Evolutionary conservation across 768 basidiomycete genomes (phyloP), one percentile per base, ranked within the genome.

Genomic region (Russula brevipes): DNA sequence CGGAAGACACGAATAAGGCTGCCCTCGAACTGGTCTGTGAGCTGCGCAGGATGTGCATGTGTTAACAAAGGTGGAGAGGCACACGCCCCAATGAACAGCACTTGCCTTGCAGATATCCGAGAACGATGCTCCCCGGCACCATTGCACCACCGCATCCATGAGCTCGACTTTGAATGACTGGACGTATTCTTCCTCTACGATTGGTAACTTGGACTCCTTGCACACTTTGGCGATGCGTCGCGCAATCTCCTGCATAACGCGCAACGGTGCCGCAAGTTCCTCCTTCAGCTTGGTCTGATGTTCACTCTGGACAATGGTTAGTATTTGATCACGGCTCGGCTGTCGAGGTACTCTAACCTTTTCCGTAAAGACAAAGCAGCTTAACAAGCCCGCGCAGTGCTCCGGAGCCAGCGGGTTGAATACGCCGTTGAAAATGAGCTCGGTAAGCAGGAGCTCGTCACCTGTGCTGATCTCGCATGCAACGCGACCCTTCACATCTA

Each of bases 401-500:
- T 98, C 95, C 0, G 97, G 96, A 1, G 82, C 78, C 53, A 99
- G 74, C 3, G 89, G 73, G 70, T 97, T 98, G 81, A 99, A 99
- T 24, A 86, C 89, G 60, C 97, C 97, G 64, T 97, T 94, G 81
- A 99, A 98, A 63, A 99, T 88, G 70, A 99, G 82, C 75, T 98
- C 97, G 1, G 97, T 99, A 65, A 99, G 80, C 39, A 99, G 80
- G 56, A 99, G 77, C 76, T 99, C 97, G 71, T 99, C 97, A 7
- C 97, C 97, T 2, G 94, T 88, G 72, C 91, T 94, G 75, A 99
- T 98, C 76, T 99, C 97, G 73, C 97, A 99, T 17, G 97, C 97
- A 1, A 99, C 96, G 44, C 97, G 82, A 0, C 97, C 97, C 77
- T 99, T 99, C 82, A 94, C 86, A 72, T 98, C 97, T 24, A 98